phyloP scores from a whole-genome alignment of 208 protist genomes.

The Trypanosoma scelopori region DNA sequence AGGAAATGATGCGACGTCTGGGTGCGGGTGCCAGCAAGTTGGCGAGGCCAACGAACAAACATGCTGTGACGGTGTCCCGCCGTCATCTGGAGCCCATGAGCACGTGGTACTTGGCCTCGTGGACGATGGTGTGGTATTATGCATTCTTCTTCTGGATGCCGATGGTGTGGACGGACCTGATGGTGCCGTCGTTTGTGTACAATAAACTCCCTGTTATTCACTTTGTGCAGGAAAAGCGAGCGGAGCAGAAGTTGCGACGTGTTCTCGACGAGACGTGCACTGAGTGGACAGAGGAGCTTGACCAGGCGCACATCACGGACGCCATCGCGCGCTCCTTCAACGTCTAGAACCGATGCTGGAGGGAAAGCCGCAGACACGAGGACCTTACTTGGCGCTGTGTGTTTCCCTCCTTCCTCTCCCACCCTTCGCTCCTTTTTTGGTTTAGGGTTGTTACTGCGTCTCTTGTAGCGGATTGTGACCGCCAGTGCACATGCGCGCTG shows the following conservation, averaged over 20 bases:
- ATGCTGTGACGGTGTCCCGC: constrained; percentile 43
- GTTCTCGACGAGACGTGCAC: constrained; percentile 87
- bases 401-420: no score
- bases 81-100: constrained; percentile 87
- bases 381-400: no score
- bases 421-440: background rate
- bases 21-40: constrained; percentile 35
- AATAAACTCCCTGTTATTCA: constrained; percentile 89
- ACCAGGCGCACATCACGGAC: constrained; percentile 70
- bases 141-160: constrained; percentile 91
- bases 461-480: constrained; percentile 3
- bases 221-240: constrained; percentile 86
- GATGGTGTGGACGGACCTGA: constrained; percentile 83
- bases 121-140: constrained; percentile 85
- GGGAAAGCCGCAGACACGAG: background rate
- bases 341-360: constrained; percentile 16
- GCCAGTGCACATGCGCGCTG: no score
- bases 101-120: constrained; percentile 85
- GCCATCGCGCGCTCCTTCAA: constrained; percentile 84
- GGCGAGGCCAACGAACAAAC: constrained; percentile 31
- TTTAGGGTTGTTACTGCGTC: constrained; percentile 3
- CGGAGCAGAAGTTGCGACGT: constrained; percentile 83
- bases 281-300: constrained; percentile 78
- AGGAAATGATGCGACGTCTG: constrained; percentile 24
- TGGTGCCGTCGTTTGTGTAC: constrained; percentile 82